Evolutionary conservation across 306 rosid species (phyloP), one percentile per base, ranked within the genome.

Genomic region (Cucurbita maxima): DNA sequence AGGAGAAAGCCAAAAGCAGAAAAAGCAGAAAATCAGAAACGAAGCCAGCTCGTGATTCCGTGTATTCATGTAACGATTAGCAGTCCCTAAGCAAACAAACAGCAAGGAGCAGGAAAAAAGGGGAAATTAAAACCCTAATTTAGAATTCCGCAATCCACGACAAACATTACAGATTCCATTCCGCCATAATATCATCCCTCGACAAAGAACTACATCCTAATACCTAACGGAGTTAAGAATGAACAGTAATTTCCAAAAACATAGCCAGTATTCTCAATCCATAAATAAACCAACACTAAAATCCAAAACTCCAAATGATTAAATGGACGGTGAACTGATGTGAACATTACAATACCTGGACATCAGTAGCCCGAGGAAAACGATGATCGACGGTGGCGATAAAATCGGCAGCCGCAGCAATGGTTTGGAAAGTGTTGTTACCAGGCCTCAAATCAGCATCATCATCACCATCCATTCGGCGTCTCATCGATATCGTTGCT

Each of bases 361-460:
- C 71, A 59, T 84, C 10, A 68, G 86, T n/a, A 67, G 85, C 86
- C 75, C 81, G 96, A 62, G 82, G 89, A 77, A 61, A 64, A 77
- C 90, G 96, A 78, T 82, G 82, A 30, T 88, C 96, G 2, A 87
- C 79, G 20, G 89, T 69, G 14, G 89, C 92, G 76, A 95, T 91
- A 72, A 87, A 96, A 64, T 85, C 80, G 12, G 99, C 99, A 54
- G 99, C 99, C 62, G 99, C 97, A 89, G 85, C 89, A 9, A 95
- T 88, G 62, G 96, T 95, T 14, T 91, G 91, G 43, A 91, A 74
- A 72, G 97, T 79, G 83, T 75, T 89, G 82, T 69, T 78, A 13
- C 71, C 60, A 60, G 76, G 76, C 76, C 86, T 76, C 4, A 63
- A 82, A 66, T 90, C 75, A 18, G 40, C 70, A 8, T 7, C 22